Base-by-base conservation (phyloP, 2,329 filamentous ascomycete genomes). In the Cladophialophora psammophila region DNA sequence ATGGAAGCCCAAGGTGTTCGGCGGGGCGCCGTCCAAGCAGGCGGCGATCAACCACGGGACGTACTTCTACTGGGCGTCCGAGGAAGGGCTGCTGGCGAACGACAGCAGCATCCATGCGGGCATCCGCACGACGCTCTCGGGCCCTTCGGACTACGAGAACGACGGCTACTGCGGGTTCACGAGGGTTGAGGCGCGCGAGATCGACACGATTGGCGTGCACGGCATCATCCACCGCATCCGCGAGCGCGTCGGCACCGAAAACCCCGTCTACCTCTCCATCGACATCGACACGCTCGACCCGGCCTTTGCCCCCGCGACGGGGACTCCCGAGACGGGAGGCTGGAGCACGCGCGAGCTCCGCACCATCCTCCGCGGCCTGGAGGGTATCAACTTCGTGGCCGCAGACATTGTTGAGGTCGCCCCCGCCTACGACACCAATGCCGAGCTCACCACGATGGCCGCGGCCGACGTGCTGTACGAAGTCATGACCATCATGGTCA, bases 281-380 rank as follows among this genome's bases (percentile, higher is more conserved):
- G 93, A 97, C 75, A 96, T 96, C 73, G 93, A 96, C 75, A 93
- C 92, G 0, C 83, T 96, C 3, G 93, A 96, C 76, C 93, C 93
- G 7, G 91, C 91, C 5, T 94, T 79, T 64, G 79, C 80, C 4
- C 80, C 80, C 8, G 80, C 77, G 31, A 88, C 87, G 0, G 87
- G 87, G 2, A 88, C 87, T 1, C 82, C 86, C 9, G 87, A 89
- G 73, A 85, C 86, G 1, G 87, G 87, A 54, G 87, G 87, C 2
- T 89, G 87, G 87, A 84, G 82, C 0, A 88, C 86, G 0, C 80
- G 87, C 42, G 87, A 89, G 71, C 76, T 89, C 31, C 76, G 87
- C 48, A 85, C 84, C 0, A 85, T 88, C 65, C 76, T 89, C 26
- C 85, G 87, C 70, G 86, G 86, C 0, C 78, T 89, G n/a, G 80